Conservation (phyloP, 768 basidiomycete species). For the Leccinum incarnatum region DNA sequence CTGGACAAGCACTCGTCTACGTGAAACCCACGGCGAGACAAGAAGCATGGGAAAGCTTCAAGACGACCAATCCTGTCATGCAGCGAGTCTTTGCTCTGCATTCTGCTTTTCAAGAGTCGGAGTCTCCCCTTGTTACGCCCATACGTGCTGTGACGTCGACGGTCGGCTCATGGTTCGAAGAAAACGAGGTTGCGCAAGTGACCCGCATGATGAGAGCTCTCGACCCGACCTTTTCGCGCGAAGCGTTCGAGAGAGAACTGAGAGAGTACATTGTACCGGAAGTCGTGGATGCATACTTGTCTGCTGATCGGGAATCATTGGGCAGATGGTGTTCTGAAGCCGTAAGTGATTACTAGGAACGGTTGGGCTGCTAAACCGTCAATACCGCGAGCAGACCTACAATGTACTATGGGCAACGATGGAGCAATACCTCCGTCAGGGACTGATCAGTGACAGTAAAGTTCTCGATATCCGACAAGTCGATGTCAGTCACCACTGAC, state of each 20-base stretch:
- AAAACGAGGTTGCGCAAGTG: conserved; percentile 98
- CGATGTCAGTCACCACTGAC: conserved; percentile 58
- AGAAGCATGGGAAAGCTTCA: conserved; percentile 77
- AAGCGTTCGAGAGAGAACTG: conserved; percentile 84
- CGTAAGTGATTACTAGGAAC: conserved; percentile 45
- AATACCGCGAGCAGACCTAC: conserved; percentile 63
- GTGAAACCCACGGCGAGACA: conserved; percentile 79
- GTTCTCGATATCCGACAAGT: conserved; percentile 97
- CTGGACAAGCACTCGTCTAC: conserved; percentile 80
- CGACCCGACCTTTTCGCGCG: conserved; percentile 85
- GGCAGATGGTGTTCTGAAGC: conserved; percentile 95
- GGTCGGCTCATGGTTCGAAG: conserved; percentile 90
- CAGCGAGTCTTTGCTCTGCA: conserved; percentile 56
- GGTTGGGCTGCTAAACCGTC: neutral
- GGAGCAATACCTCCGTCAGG: conserved; percentile 89
- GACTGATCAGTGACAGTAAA: conserved; percentile 88
- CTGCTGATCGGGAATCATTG: conserved; percentile 83
- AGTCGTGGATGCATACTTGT: conserved; percentile 93
- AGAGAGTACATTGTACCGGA: conserved; percentile 98
- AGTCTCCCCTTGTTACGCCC: conserved; percentile 81
- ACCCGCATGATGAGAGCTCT: conserved; percentile 81
- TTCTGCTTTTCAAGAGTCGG: conserved; percentile 85
- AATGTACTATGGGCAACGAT: conserved; percentile 99
- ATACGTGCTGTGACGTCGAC: conserved; percentile 81
- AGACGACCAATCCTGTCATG: conserved; percentile 77